A percentile compares a stretch with the other conserved stretches of the same genome.
Evolutionary conservation across 305 asterid species (phyloP).

Genomic region (Solanum aculeatissimum): DNA sequence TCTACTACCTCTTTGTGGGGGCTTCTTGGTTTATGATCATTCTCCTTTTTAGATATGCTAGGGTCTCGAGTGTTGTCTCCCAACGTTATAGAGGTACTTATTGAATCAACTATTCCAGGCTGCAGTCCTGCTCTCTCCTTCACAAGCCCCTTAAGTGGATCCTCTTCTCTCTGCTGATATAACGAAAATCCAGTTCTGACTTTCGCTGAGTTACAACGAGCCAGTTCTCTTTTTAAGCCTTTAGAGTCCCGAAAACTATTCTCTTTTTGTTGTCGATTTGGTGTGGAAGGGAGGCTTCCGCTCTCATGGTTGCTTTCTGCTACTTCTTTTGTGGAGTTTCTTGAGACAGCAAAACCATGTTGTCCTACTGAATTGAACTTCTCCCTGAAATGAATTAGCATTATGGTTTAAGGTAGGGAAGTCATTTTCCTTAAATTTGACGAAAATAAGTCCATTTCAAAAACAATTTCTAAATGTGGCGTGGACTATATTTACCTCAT

Average conservation of each 20-base stretch:
- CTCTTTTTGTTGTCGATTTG: not conserved
- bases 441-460: not conserved
- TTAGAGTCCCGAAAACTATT: not conserved
- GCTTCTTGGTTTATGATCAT: not conserved
- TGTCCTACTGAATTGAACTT: constrained; percentile 14
- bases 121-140: not conserved
- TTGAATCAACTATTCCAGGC: not conserved
- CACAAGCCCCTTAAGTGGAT: not conserved
- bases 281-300: not conserved
- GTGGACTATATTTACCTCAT: not conserved
- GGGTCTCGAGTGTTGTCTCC: not conserved
- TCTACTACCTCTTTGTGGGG: constrained; percentile 11
- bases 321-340: not conserved
- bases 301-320: not conserved
- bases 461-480: not conserved
- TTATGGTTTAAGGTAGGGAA: not conserved
- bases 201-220: not conserved
- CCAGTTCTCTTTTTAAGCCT: not conserved
- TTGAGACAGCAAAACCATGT: constrained; percentile 5
- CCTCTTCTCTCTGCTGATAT: not conserved
- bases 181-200: not conserved
- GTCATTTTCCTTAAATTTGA: not conserved
- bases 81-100: not conserved
- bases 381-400: constrained; percentile 28
- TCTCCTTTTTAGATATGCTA: not conserved